Conservation (phyloP, 352 stramenopile species). For the Phytophthora crassamura region DNA sequence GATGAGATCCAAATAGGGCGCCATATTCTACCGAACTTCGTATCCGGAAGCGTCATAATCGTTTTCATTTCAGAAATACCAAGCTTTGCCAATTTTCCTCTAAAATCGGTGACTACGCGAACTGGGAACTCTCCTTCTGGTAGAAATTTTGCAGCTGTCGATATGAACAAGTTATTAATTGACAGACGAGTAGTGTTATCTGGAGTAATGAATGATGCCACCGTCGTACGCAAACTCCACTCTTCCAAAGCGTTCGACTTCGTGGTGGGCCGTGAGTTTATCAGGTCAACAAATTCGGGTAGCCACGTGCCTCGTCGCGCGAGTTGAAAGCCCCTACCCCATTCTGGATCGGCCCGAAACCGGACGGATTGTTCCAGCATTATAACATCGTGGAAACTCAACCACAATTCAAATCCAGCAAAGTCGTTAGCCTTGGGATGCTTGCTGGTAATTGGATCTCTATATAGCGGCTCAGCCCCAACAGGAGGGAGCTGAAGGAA, state of each 20-base stretch:
- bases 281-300: background rate
- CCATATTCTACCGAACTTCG: constrained; percentile 15
- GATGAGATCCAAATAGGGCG: background rate
- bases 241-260: background rate
- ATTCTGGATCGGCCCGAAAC: too few relatives aligned
- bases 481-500: constrained; percentile 10
- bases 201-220: constrained; percentile 3
- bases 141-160: too few relatives aligned
- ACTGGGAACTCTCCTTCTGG: too few relatives aligned
- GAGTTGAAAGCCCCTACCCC: background rate
- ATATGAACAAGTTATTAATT: too few relatives aligned
- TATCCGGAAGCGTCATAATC: too few relatives aligned
- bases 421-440: background rate
- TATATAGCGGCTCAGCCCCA: background rate
- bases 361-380: background rate
- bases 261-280: constrained; percentile 1
- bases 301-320: constrained; percentile 2
- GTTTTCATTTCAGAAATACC: too few relatives aligned
- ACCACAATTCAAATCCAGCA: constrained; percentile 4
- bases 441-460: background rate
- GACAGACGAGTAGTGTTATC: constrained; percentile 9
- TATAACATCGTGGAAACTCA: background rate
- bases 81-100: too few relatives aligned
- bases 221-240: background rate
- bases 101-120: too few relatives aligned